Conservation (phyloP, 805 yeast species). For the Candida chilensis region DNA sequence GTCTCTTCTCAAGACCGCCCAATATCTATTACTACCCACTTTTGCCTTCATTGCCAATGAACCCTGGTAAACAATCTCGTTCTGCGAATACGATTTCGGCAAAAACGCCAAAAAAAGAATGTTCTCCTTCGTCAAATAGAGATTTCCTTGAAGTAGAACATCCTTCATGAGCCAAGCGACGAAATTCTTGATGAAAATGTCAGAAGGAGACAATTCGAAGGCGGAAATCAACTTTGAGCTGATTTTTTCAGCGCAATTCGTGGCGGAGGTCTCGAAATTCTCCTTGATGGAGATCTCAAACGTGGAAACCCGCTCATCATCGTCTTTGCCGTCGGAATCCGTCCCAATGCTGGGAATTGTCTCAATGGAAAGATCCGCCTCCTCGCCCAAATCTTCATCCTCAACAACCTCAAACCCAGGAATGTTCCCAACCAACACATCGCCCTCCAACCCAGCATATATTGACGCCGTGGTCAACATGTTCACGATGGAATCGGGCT, state of each 20-base stretch:
- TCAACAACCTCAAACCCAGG: too few relatives aligned
- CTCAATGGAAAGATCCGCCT: too few relatives aligned
- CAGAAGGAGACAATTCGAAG: slow-evolving; percentile 41
- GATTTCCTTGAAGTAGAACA: slow-evolving; percentile 79
- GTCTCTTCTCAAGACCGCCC: slow-evolving; percentile 73
- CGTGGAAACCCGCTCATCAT: too few relatives aligned
- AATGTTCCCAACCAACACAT: too few relatives aligned
- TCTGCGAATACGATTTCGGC: slow-evolving; percentile 33
- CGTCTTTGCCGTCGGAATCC: too few relatives aligned
- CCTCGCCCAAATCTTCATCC: slow-evolving; percentile 14
- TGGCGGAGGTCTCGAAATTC: too few relatives aligned
- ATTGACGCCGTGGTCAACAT: slow-evolving; percentile 49
- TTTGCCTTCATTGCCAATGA: slow-evolving; percentile 18
- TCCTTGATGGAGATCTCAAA: too few relatives aligned
- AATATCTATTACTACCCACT: slow-evolving; percentile 53
- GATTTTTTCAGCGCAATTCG: too few relatives aligned
- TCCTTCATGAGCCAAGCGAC: slow-evolving; percentile 78
- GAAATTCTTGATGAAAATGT: slow-evolving; percentile 49
- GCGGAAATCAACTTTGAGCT: too few relatives aligned
- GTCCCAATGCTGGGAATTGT: too few relatives aligned
- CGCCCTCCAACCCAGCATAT: slow-evolving; percentile 26
- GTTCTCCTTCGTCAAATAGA: slow-evolving; percentile 58
- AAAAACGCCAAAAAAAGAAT: slow-evolving; percentile 72
- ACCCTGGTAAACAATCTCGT: slow-evolving; percentile 18
- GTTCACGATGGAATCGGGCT: slow-evolving; percentile 40